Percentiles rank a stretch among this genome's conserved stretches.
These are phyloP conservation scores for Xanthoconium purpureum DNA, from an alignment of 768 basidiomycete genomes.

Conservation along the genomic window DNA sequence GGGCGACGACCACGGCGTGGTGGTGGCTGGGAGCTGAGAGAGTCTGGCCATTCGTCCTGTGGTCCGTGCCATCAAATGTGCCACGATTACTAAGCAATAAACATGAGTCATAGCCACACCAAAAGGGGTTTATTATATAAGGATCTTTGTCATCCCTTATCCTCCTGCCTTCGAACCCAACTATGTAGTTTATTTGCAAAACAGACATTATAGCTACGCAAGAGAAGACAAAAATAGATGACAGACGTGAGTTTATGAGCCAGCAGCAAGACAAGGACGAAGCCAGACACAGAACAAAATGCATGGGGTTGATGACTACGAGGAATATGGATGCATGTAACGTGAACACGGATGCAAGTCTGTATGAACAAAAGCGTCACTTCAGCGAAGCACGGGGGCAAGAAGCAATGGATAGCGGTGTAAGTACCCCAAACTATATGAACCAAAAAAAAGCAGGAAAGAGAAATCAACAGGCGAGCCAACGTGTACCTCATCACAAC, in stretches of 20 bases:
- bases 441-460: slow-evolving; percentile 18
- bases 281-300: slow-evolving; percentile 9
- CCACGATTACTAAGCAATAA: slow-evolving; percentile 23
- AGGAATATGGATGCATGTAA: slow-evolving; percentile 27
- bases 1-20: slow-evolving; percentile 16
- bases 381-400: slow-evolving; percentile 6
- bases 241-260: slow-evolving; percentile 1
- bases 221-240: slow-evolving; percentile 2
- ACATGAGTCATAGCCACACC: slow-evolving; percentile 1
- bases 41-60: slow-evolving; percentile 2
- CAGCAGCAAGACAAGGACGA: slow-evolving; percentile 12
- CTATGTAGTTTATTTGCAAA: slow-evolving; percentile 4
- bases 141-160: neutral
- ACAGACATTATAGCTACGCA: slow-evolving; percentile 19
- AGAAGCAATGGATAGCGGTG: slow-evolving; percentile 17
- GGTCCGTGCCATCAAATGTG: slow-evolving; percentile 18
- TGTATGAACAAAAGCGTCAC: slow-evolving; percentile 26
- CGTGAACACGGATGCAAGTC: slow-evolving; percentile 20
- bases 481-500: neutral
- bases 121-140: neutral
- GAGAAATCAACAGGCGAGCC: neutral
- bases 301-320: slow-evolving; percentile 17
- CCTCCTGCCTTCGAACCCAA: no score
- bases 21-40: slow-evolving; percentile 24
- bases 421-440: slow-evolving; percentile 17